phyloP scores from a whole-genome alignment of 2,329 filamentous ascomycete species.

The Nannizziopsis barbatae region DNA sequence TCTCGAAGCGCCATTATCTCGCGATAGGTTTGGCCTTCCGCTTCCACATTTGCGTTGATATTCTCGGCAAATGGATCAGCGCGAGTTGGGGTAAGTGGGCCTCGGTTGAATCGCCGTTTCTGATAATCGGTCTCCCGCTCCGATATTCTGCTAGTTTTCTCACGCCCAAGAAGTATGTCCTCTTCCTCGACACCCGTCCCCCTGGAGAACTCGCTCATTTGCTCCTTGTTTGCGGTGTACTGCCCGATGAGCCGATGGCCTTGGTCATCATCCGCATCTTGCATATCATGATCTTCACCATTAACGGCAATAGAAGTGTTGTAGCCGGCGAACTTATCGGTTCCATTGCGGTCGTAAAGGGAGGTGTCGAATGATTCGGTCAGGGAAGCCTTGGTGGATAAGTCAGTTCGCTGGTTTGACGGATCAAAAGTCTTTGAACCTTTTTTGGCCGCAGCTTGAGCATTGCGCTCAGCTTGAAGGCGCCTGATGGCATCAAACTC shows the following conservation, averaged over 20 bases:
- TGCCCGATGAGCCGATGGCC: slow-evolving; percentile 76
- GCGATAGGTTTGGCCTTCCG: slow-evolving; percentile 70
- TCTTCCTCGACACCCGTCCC: slow-evolving; percentile 82
- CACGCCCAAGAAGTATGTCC: slow-evolving; percentile 72
- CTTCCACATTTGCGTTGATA: slow-evolving; percentile 52
- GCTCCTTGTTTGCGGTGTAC: slow-evolving; percentile 83
- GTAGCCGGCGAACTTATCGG: slow-evolving; percentile 79
- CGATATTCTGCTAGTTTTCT: slow-evolving; percentile 80
- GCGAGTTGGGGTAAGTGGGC: slow-evolving; percentile 65
- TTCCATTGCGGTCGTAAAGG: slow-evolving; percentile 68
- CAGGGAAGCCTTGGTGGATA: slow-evolving; percentile 79
- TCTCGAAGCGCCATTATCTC: slow-evolving; percentile 87
- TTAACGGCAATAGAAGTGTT: slow-evolving; percentile 74
- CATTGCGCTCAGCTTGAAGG: slow-evolving; percentile 88
- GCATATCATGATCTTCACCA: slow-evolving; percentile 67
- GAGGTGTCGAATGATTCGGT: slow-evolving; percentile 76
- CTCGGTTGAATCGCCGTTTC: slow-evolving; percentile 83
- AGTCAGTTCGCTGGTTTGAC: slow-evolving; percentile 68
- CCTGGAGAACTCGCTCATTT: slow-evolving; percentile 87
- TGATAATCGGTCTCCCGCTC: slow-evolving; percentile 97
- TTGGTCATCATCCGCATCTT: slow-evolving; percentile 63
- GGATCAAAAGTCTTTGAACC: slow-evolving; percentile 69
- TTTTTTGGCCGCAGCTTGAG: slow-evolving; percentile 64
- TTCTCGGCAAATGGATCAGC: slow-evolving; percentile 77
- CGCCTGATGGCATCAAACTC: slow-evolving; percentile 80